Percentiles rank a stretch among this genome's conserved stretches.
These are phyloP conservation scores for Vigna reflexopilosa DNA, from an alignment of 306 rosid species.

Conservation along the genomic window DNA sequence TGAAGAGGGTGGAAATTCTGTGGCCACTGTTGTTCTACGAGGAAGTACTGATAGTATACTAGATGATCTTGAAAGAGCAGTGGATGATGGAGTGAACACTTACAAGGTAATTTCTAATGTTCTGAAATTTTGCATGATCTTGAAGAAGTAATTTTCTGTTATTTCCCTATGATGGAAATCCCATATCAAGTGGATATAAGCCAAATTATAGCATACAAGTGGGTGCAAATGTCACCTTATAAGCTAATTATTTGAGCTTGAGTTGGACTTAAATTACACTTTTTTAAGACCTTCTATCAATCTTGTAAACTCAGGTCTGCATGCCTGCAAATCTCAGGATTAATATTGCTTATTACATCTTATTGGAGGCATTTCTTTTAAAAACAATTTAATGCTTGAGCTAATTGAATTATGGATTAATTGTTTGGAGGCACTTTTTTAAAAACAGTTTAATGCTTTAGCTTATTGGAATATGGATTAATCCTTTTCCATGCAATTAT, in stretches of 20 bases:
- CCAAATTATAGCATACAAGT: too few relatives aligned
- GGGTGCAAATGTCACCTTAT: too few relatives aligned
- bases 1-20: slow-evolving; percentile 90
- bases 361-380: not conserved
- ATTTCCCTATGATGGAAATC: not conserved
- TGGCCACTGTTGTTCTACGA: slow-evolving; percentile 76
- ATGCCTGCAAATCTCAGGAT: slow-evolving; percentile 3
- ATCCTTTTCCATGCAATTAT: slow-evolving; percentile 34
- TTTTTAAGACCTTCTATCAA: not conserved
- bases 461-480: slow-evolving; percentile 16
- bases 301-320: slow-evolving; percentile 7
- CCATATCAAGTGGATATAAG: too few relatives aligned
- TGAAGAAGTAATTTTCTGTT: not conserved
- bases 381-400: not conserved
- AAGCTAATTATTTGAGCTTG: too few relatives aligned
- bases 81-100: slow-evolving; percentile 94
- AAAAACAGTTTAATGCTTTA: not conserved
- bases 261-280: too few relatives aligned
- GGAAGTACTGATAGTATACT: slow-evolving; percentile 90
- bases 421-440: not conserved
- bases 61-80: slow-evolving; percentile 95
- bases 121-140: slow-evolving; percentile 19
- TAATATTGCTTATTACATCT: slow-evolving; percentile 2
- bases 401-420: slow-evolving; percentile 9
- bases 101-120: slow-evolving; percentile 67